Percentiles rank a stretch among this genome's conserved stretches.
phyloP scores from a whole-genome alignment of 2,329 filamentous ascomycete genomes.

The Lachnum nothofagi region DNA sequence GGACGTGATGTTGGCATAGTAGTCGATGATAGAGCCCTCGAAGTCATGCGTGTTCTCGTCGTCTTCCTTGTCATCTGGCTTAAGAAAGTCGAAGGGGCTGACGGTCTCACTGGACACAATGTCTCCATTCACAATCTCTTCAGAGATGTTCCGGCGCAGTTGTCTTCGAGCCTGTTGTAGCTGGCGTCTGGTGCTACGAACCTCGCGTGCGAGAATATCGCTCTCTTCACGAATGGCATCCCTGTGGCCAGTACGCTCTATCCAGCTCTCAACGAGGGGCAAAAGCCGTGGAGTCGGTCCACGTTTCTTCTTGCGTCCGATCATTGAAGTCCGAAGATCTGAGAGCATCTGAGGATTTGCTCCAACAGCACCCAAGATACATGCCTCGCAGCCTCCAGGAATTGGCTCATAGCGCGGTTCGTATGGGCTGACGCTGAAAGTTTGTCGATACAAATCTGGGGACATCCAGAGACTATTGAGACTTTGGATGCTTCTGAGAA shows the following conservation, averaged over 20 bases:
- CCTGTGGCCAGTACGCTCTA: constrained; percentile 3
- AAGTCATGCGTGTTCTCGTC: constrained; percentile 9
- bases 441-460: constrained; percentile 32
- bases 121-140: constrained; percentile 2
- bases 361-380: constrained; percentile 46
- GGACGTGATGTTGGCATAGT: constrained; percentile 15
- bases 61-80: constrained; percentile 4
- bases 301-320: constrained; percentile 28
- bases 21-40: constrained; percentile 21
- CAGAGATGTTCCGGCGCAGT: constrained; percentile 3
- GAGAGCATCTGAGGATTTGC: constrained; percentile 38
- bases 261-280: constrained; percentile 22
- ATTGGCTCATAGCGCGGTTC: constrained; percentile 29
- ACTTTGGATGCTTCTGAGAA: constrained; percentile 14
- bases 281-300: constrained; percentile 12
- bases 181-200: constrained; percentile 11
- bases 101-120: background rate
- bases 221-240: constrained; percentile 7
- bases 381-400: constrained; percentile 45
- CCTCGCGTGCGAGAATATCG: constrained; percentile 13
- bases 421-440: constrained; percentile 33
- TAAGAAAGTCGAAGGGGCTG: background rate
- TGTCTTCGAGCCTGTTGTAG: constrained; percentile 16
- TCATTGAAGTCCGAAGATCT: constrained; percentile 42
- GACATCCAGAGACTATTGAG: constrained; percentile 33